phyloP scores from a whole-genome alignment of 768 basidiomycete species.

The Pholiota molesta region DNA sequence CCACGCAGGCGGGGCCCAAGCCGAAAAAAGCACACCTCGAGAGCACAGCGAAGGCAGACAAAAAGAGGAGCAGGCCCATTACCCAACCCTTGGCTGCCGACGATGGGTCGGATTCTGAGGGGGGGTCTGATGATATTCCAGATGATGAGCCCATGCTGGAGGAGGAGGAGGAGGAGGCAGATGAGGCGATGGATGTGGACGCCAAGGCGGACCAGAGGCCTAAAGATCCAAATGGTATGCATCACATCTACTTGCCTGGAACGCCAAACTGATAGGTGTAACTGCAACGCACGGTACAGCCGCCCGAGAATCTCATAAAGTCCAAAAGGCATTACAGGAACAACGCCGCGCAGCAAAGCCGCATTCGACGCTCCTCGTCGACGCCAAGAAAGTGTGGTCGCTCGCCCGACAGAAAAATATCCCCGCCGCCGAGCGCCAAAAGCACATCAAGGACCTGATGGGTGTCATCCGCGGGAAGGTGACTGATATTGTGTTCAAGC shows the following conservation, averaged over 20 bases:
- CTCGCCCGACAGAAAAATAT: conserved; percentile 75
- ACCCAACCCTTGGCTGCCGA: conserved; percentile 37
- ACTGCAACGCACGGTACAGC: conserved; percentile 43
- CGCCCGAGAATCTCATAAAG: conserved; percentile 70
- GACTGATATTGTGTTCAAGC: conserved; percentile 86
- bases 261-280: not conserved
- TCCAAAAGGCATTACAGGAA: conserved; percentile 64
- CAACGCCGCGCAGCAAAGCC: conserved; percentile 81
- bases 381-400: conserved; percentile 81
- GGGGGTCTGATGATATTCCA: conserved; percentile 31
- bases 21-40: conserved; percentile 57
- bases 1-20: conserved; percentile 48
- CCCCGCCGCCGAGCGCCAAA: conserved; percentile 68
- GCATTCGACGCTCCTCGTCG: conserved; percentile 65
- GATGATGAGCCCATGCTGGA: conserved; percentile 38
- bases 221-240: conserved; percentile 64
- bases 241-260: not conserved
- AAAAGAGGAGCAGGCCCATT: conserved; percentile 66
- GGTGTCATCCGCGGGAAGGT: conserved; percentile 77
- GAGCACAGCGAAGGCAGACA: conserved; percentile 35
- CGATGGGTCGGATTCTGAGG: conserved; percentile 45
- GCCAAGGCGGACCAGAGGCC: conserved; percentile 33
- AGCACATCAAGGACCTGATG: conserved; percentile 77
- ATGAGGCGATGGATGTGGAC: conserved; percentile 34
- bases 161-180: conserved; percentile 35